Evolutionary conservation across 2,329 filamentous ascomycete genomes (phyloP).

Genomic region (Beauveria varroae): DNA sequence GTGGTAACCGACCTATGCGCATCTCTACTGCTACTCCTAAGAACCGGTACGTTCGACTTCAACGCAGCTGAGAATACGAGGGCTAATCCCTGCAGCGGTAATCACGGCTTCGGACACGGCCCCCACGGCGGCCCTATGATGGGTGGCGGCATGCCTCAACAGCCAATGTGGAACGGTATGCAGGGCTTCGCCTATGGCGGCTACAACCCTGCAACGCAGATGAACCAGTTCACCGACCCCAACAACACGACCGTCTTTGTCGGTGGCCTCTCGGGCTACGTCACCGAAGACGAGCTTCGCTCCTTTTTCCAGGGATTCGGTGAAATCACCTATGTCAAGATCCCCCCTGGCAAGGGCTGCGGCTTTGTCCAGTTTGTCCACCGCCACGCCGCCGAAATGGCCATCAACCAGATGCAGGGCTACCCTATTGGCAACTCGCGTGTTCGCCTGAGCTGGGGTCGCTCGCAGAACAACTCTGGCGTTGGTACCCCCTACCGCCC

Average conservation of each 20-base stretch:
- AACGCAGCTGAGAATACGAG: conserved; percentile 9
- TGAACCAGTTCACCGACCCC: conserved; percentile 99
- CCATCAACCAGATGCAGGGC: conserved; percentile 99
- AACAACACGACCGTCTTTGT: conserved; percentile 99
- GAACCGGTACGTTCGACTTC: conserved; percentile 52
- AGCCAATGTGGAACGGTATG: conserved; percentile 36
- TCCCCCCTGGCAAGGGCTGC: conserved; percentile 96
- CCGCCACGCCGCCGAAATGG: conserved; percentile 98
- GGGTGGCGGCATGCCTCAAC: conserved; percentile 36
- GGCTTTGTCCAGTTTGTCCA: conserved; percentile 99
- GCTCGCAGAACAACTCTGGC: conserved; percentile 98
- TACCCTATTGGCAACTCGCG: conserved; percentile 99
- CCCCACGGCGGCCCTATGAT: conserved; percentile 39
- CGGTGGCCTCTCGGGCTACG: conserved; percentile 91
- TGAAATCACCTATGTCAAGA: conserved; percentile 99
- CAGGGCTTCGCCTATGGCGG: conserved; percentile 32
- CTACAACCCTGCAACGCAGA: conserved; percentile 48
- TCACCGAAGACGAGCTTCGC: conserved; percentile 98
- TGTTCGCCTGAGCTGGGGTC: conserved; percentile 94
- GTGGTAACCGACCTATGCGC: conserved; percentile 96
- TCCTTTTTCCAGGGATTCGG: conserved; percentile 99
- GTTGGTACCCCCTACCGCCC: conserved; percentile 96
- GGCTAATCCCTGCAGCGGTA: conserved; percentile 22
- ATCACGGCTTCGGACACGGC: conserved; percentile 34
- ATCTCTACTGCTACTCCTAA: conserved; percentile 97